phyloP scores from a whole-genome alignment of 192 early-diverging fungal genomes.

The Paraglomus occultum region DNA sequence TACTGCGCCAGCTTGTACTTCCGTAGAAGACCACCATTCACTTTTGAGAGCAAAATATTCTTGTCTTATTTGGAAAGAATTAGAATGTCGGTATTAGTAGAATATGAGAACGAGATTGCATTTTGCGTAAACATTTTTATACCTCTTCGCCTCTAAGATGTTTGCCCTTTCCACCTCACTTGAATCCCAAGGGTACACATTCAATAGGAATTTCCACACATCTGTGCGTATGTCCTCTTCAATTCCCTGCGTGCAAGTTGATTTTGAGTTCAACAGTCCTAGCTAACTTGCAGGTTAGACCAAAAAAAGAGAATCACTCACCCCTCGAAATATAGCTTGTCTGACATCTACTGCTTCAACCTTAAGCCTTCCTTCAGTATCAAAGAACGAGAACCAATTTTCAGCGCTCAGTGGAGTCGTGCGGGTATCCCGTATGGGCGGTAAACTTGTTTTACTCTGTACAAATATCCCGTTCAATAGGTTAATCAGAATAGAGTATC shows the following conservation, averaged over 20 bases:
- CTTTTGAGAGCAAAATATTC: slow-evolving; percentile 64
- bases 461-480: background rate
- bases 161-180: slow-evolving; percentile 67
- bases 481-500: background rate
- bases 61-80: slow-evolving; percentile 38
- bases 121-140: slow-evolving; percentile 29
- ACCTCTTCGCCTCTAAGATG: slow-evolving; percentile 53
- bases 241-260: slow-evolving; percentile 51
- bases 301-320: background rate
- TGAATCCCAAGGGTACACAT: slow-evolving; percentile 81
- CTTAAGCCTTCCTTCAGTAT: slow-evolving; percentile 46
- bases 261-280: too few relatives aligned
- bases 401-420: slow-evolving; percentile 56
- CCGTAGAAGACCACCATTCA: slow-evolving; percentile 61
- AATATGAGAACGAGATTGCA: background rate
- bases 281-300: too few relatives aligned
- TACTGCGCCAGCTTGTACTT: slow-evolving; percentile 51
- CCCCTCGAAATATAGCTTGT: slow-evolving; percentile 63
- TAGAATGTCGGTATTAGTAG: background rate
- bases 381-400: slow-evolving; percentile 74
- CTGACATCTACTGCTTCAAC: slow-evolving; percentile 53
- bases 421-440: slow-evolving; percentile 48
- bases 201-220: slow-evolving; percentile 89
- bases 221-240: slow-evolving; percentile 75
- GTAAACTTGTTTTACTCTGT: slow-evolving; percentile 45